Base-by-base conservation (phyloP, 139 green algal genomes). In the Haematococcus sp. region DNA sequence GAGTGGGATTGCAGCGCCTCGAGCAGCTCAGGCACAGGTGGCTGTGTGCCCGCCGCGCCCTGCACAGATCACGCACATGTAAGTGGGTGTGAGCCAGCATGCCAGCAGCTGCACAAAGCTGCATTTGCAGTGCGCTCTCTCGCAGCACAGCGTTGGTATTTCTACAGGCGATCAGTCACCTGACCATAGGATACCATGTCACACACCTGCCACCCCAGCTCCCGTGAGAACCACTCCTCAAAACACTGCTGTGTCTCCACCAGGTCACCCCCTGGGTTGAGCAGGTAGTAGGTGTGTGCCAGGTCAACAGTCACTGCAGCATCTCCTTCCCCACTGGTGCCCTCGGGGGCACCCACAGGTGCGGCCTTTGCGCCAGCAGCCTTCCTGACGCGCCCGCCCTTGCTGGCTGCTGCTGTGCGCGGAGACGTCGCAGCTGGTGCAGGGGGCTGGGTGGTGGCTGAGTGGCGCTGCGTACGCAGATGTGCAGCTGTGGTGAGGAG, bases 181-280 rank as follows among this genome's bases (percentile, higher is more conserved):
- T n/a, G n/a, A n/a, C n/a, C n/a, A n/a, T n/a, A n/a, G n/a, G n/a
- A n/a, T n/a, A n/a, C n/a, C n/a, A n/a, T n/a, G n/a, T n/a, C n/a
- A n/a, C n/a, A n/a, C 66, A 91, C 92, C 86, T 92, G 58, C 89
- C 93, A 97, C 16, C 78, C 71, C 15, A 78, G 67, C 61, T 91
- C 75, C 30, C 71, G 16, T 3, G 35, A 23, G 49, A 98, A 92
- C 78, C 81, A 89, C 7, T 35, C 66, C 77, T 96, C 80, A 73
- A 98, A 96, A 23, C 80, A 76, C 13, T 63, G 56, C 80, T 98
- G 91, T 0, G 93, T 98, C 67, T 80, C 49, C 1, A 55, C 34
- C 44, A 98, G 83, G 71, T 98, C 94, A 1, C 91, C 91, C 20
- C 74, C 78, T 35, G 94, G 94, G 76, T 98, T 98, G 5, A 98